phyloP scores from a whole-genome alignment of 2,329 filamentous ascomycete species.

The Hymenoscyphus occultus region DNA sequence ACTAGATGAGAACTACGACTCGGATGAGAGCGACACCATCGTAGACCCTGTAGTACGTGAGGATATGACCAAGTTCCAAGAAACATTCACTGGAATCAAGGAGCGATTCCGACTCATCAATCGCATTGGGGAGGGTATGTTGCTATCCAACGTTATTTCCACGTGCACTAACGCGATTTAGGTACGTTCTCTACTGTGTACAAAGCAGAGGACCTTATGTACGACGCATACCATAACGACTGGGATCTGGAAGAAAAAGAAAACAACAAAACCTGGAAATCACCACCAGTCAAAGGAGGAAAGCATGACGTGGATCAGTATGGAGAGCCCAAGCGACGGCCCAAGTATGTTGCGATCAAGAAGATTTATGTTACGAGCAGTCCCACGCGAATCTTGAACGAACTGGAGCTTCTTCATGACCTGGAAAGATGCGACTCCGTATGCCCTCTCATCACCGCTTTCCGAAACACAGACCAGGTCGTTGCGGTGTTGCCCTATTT shows the following conservation, averaged over 20 bases:
- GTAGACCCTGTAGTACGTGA: slow-evolving; percentile 69
- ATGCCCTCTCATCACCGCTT: slow-evolving; percentile 95
- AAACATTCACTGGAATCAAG: slow-evolving; percentile 79
- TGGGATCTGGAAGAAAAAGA: slow-evolving; percentile 75
- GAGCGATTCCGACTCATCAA: slow-evolving; percentile 88
- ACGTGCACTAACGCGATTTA: slow-evolving; percentile 39
- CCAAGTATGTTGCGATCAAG: slow-evolving; percentile 92
- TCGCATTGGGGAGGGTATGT: slow-evolving; percentile 87
- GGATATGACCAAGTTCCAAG: slow-evolving; percentile 83
- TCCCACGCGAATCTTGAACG: slow-evolving; percentile 88
- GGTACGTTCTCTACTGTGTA: slow-evolving; percentile 98
- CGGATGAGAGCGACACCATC: slow-evolving; percentile 56
- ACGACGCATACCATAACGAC: slow-evolving; percentile 77
- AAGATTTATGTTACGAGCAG: slow-evolving; percentile 99
- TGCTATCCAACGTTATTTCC: slow-evolving; percentile 1
- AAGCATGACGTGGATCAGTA: slow-evolving; percentile 37
- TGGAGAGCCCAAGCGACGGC: slow-evolving; percentile 44
- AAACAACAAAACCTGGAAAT: slow-evolving; percentile 59
- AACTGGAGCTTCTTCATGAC: slow-evolving; percentile 89
- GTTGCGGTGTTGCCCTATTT: slow-evolving; percentile 95
- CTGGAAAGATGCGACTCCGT: slow-evolving; percentile 79
- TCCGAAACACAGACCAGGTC: slow-evolving; percentile 90
- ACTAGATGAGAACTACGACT: slow-evolving; percentile 44
- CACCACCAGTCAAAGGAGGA: slow-evolving; percentile 61
- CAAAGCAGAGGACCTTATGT: slow-evolving; percentile 91